phyloP scores from a whole-genome alignment of 2,329 filamentous ascomycete species.

The Leptographium lundbergii region DNA sequence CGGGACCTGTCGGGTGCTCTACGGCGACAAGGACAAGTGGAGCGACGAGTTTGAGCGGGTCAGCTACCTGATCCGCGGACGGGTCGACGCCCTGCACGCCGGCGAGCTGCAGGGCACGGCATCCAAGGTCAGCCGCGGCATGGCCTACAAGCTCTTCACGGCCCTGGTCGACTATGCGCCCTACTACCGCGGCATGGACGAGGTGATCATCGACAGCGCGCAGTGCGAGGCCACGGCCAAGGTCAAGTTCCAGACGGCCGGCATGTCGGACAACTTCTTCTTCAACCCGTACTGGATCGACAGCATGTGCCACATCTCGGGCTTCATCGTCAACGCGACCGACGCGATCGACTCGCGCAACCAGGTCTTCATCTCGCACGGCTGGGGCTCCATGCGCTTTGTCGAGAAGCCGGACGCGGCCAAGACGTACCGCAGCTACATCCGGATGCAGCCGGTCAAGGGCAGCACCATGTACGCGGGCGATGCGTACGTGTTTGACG shows the following conservation, averaged over 20 bases:
- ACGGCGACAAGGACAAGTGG: conserved; percentile 48
- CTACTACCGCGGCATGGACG: conserved; percentile 44
- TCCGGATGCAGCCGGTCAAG: conserved; percentile 43
- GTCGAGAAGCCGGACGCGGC: conserved; percentile 29
- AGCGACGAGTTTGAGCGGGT: conserved; percentile 53
- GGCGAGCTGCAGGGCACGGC: conserved; percentile 53
- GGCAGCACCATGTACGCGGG: conserved; percentile 38
- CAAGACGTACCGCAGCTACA: conserved; percentile 43
- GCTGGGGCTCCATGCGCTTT: conserved; percentile 42
- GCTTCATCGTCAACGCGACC: conserved; percentile 48
- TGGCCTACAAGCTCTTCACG: conserved; percentile 61
- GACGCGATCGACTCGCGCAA: conserved; percentile 41
- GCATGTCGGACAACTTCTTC: conserved; percentile 31
- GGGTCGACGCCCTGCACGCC: conserved; percentile 43
- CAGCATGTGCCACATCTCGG: conserved; percentile 44
- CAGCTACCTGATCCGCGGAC: conserved; percentile 55
- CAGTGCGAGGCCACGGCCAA: conserved; percentile 29
- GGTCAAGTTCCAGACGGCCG: conserved; percentile 31
- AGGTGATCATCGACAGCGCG: conserved; percentile 40
- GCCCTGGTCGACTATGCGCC: conserved; percentile 43
- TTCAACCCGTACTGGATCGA: conserved; percentile 48
- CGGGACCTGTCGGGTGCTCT: conserved; percentile 48
- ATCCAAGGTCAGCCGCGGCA: conserved; percentile 59
- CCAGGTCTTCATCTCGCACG: conserved; percentile 46
- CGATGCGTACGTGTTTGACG: conserved; percentile 42